phyloP scores from a whole-genome alignment of 306 rosid genomes.

The Coriaria nepalensis region DNA sequence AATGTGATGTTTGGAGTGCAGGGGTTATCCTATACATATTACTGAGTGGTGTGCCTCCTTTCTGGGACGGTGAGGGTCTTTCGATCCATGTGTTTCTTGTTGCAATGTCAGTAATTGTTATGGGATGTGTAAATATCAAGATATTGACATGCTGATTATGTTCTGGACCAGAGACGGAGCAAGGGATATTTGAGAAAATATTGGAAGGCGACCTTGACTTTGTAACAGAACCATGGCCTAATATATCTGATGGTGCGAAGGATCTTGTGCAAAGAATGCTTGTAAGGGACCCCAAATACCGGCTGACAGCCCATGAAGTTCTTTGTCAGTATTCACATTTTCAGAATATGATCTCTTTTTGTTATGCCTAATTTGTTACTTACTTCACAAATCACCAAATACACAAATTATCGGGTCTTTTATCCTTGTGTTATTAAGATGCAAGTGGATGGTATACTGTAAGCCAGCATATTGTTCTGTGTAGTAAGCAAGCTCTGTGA shows the following conservation, averaged over 20 bases:
- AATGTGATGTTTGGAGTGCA: conserved; percentile 97
- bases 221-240: conserved; percentile 93
- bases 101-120: conserved; percentile 1
- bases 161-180: conserved; percentile 64
- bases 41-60: conserved; percentile 92
- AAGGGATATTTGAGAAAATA: conserved; percentile 94
- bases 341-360: too few relatives aligned
- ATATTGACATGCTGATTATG: too few relatives aligned
- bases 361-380: too few relatives aligned
- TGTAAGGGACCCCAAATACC: conserved; percentile 69
- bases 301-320: conserved; percentile 80
- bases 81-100: not conserved
- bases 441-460: too few relatives aligned
- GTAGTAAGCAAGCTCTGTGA: too few relatives aligned
- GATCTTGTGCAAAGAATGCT: conserved; percentile 89
- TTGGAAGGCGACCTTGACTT: conserved; percentile 86
- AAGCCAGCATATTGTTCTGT: too few relatives aligned
- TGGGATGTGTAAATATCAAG: not conserved
- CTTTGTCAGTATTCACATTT: conserved; percentile 61
- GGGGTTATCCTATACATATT: conserved; percentile 89
- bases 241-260: conserved; percentile 74
- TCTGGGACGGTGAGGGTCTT: conserved; percentile 84
- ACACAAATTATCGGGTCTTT: too few relatives aligned
- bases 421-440: too few relatives aligned
- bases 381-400: too few relatives aligned